These are phyloP conservation scores for Penicillium fuscoglaucum DNA, from an alignment of 2,329 filamentous ascomycete genomes.

Conservation along the genomic window DNA sequence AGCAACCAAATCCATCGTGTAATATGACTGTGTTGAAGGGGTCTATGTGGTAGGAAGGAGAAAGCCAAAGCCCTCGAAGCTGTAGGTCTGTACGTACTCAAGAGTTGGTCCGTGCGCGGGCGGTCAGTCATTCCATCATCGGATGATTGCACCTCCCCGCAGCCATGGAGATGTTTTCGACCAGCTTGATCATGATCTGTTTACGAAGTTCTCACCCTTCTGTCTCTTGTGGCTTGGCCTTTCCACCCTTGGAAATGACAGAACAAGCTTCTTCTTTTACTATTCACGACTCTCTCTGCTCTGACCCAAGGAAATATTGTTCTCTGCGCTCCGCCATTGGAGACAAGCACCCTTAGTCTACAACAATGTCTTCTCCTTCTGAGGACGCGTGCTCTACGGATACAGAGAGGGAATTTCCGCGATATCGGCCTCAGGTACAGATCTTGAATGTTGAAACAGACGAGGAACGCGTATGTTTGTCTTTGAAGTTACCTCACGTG, in stretches of 20 bases:
- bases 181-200: conserved; percentile 20
- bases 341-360: conserved; percentile 11
- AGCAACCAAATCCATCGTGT: conserved; percentile 84
- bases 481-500: conserved; percentile 10
- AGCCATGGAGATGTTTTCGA: conserved; percentile 6
- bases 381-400: not conserved
- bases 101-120: not conserved
- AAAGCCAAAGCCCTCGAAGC: not conserved
- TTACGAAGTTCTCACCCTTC: conserved; percentile 1
- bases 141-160: conserved; percentile 19
- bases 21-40: not conserved
- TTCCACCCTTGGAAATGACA: conserved; percentile 21
- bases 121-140: conserved; percentile 19
- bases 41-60: conserved; percentile 2
- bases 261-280: not conserved
- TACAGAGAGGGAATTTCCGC: not conserved
- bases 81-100: not conserved
- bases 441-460: conserved; percentile 36
- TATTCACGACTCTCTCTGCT: not conserved
- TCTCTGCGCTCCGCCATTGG: conserved; percentile 2
- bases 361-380: conserved; percentile 25
- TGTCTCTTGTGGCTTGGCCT: not conserved
- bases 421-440: conserved; percentile 27
- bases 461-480: conserved; percentile 35
- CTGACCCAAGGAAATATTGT: conserved; percentile 7